Conservation (phyloP, 129 eudicot genomes). For the Silybum marianum region DNA sequence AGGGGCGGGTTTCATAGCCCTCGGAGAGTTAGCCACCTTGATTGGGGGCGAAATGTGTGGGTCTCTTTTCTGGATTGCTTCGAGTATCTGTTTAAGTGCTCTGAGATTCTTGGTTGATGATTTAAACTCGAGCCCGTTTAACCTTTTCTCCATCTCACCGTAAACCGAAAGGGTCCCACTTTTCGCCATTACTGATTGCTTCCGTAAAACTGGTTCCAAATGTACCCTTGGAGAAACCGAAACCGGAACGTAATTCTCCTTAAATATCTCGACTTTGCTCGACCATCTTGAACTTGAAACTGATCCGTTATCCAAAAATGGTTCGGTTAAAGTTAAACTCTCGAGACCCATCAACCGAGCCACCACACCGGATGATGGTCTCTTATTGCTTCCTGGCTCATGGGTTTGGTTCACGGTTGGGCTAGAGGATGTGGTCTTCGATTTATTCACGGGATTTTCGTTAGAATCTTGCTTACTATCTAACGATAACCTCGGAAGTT, state of each 20-base stretch:
- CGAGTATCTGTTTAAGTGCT: conserved; percentile 95
- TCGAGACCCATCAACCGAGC: conserved; percentile 94
- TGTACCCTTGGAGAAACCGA: conserved; percentile 42
- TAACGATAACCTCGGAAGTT: conserved; percentile 78
- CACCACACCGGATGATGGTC: conserved; percentile 67
- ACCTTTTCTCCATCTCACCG: conserved; percentile 83
- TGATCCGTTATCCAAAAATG: conserved; percentile 25
- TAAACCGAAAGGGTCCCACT: conserved; percentile 53
- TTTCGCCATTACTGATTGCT: conserved; percentile 25
- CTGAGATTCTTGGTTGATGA: conserved; percentile 88
- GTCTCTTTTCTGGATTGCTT: conserved; percentile 42
- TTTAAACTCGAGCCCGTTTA: conserved; percentile 66
- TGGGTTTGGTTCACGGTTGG: background rate
- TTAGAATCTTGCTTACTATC: conserved; percentile 64
- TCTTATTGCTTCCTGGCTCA: conserved; percentile 61
- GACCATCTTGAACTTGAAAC: conserved; percentile 40
- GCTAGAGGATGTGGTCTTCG: conserved; percentile 3
- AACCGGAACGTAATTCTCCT: conserved; percentile 20
- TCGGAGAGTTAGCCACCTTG: conserved; percentile 42
- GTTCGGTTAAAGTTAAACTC: conserved; percentile 49
- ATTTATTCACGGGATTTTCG: conserved; percentile 29
- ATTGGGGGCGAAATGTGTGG: conserved; percentile 33
- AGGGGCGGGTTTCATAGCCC: conserved; percentile 38
- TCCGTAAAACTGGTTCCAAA: conserved; percentile 57
- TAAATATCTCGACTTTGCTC: conserved; percentile 34